Evolutionary conservation across 306 rosid genomes (phyloP).

Genomic region (Castanea mollissima): DNA sequence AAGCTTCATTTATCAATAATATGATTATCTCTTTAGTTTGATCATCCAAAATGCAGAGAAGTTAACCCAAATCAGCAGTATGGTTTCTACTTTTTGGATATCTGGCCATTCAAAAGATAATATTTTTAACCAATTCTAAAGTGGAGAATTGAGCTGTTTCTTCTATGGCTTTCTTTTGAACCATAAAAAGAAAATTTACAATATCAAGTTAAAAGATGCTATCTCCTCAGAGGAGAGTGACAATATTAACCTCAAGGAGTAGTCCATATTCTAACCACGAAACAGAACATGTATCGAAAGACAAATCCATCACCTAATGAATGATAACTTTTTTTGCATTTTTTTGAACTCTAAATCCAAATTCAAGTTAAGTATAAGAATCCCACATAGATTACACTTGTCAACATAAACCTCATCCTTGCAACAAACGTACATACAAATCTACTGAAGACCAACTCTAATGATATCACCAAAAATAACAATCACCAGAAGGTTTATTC

Average conservation of each 20-base stretch:
- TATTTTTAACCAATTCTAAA: background rate
- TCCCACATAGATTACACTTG: background rate
- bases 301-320: background rate
- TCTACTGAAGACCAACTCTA: background rate
- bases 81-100: background rate
- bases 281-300: background rate
- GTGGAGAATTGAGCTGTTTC: background rate
- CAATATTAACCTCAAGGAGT: background rate
- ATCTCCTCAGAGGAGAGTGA: background rate
- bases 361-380: background rate
- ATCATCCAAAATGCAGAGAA: background rate
- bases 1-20: background rate
- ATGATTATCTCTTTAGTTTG: background rate
- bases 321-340: background rate
- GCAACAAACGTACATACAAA: constrained; percentile 8
- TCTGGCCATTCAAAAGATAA: background rate
- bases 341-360: background rate
- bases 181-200: background rate
- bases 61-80: background rate
- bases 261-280: background rate
- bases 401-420: background rate
- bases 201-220: background rate
- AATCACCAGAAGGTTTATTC: background rate
- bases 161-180: background rate
- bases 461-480: constrained; percentile 3